Evolutionary conservation across 495 filamentous ascomycete species (phyloP).

Genomic region (Tuber brumale): DNA sequence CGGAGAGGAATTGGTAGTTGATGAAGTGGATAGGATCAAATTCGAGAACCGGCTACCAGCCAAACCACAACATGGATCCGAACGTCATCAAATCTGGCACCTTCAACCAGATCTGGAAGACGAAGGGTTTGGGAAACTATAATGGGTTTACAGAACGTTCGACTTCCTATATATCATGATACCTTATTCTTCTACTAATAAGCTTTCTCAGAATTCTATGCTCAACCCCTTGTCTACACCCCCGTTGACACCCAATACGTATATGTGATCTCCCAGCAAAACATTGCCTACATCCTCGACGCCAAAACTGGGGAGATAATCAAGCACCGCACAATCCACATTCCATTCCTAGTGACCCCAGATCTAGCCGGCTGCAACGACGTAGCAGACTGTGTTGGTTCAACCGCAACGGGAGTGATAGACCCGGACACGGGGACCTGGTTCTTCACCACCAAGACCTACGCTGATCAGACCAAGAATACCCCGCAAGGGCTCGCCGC

Average conservation of each 20-base stretch:
- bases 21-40: slow-evolving; percentile 23
- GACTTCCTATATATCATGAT: not conserved
- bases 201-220: slow-evolving; percentile 33
- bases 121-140: slow-evolving; percentile 34
- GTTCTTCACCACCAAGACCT: slow-evolving; percentile 48
- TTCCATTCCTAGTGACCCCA: slow-evolving; percentile 46
- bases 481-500: slow-evolving; percentile 38
- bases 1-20: not conserved
- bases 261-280: slow-evolving; percentile 48
- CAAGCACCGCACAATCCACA: slow-evolving; percentile 43
- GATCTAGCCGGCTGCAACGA: slow-evolving; percentile 49
- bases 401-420: slow-evolving; percentile 49
- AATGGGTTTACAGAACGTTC: slow-evolving; percentile 40
- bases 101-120: slow-evolving; percentile 39
- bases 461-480: slow-evolving; percentile 39
- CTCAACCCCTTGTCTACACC: slow-evolving; percentile 39
- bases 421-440: slow-evolving; percentile 47
- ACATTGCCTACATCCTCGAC: slow-evolving; percentile 48
- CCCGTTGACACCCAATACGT: slow-evolving; percentile 44
- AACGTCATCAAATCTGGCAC: slow-evolving; percentile 35
- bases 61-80: slow-evolving; percentile 38
- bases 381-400: slow-evolving; percentile 46
- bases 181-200: slow-evolving; percentile 1
- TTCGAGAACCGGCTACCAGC: slow-evolving; percentile 32
- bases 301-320: slow-evolving; percentile 47